Base-by-base conservation (phyloP, 176 grass and related monocot species). In the Musa acuminata region DNA sequence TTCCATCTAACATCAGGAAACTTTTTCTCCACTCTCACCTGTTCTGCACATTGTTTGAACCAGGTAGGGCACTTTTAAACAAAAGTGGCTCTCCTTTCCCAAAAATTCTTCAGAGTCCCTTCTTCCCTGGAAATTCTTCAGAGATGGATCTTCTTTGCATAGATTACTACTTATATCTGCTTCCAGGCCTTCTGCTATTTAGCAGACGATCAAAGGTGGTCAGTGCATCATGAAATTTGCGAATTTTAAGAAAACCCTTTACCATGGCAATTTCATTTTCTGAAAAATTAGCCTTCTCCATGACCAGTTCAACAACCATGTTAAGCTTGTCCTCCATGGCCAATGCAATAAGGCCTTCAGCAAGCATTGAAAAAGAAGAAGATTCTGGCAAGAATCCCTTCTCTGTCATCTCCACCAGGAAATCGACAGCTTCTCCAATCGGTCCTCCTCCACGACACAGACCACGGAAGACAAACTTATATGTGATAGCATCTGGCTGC, bases 341-440 rank as follows among this genome's bases (percentile, higher is more conserved):
- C 72, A 97, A 77, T 55, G 86, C 74, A 52, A 97, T 75, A 27
- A 97, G 83, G 72, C 93, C 93, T 83, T 97, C 89, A 23, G 85
- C 83, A 71, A 97, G 79, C 83, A 90, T 92, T 8, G 70, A 75
- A 69, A 97, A 97, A 13, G 90, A 88, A 24, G 85, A 90, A 69
- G 86, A 88, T 49, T 93, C 85, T n/a, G 90, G 93, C 54, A 97
- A 74, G 73, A 82, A 93, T 51, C 82, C 90, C 23, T 90, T 85
- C 66, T 88, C 80, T 52, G 80, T 82, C 85, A 93, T 92, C 82
- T 93, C 90, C 72, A 86, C 80, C 80, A 97, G 43, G 83, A 97
- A 97, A 76, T 90, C 90, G 75, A 86, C 85, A 79, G 87, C 93
- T 80, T 97, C 89, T 77, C 79, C 89, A 67, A 96, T 92, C 20